phyloP scores from a whole-genome alignment of 495 filamentous ascomycete species.

The Penicilliopsis zonata region DNA sequence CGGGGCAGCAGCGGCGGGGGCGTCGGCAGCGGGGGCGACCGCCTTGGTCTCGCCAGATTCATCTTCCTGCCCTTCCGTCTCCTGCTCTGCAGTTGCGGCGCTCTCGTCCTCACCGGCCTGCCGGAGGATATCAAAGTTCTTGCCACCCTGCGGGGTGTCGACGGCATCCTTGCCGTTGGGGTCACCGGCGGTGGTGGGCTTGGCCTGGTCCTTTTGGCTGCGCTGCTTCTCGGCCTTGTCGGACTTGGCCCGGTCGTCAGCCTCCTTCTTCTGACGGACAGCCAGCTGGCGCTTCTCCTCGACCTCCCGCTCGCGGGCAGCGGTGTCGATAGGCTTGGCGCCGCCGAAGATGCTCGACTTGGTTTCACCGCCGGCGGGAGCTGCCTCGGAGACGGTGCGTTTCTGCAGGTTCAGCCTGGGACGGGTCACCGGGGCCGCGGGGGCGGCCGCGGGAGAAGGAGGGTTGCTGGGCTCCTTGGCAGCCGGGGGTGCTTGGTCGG shows the following conservation, averaged over 20 bases:
- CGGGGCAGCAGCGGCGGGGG: no score
- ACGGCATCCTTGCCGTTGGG: conserved; percentile 34
- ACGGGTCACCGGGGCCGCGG: conserved; percentile 38
- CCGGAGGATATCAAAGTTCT: conserved; percentile 43
- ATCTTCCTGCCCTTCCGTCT: conserved; percentile 11
- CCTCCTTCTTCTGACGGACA: conserved; percentile 71
- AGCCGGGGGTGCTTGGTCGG: conserved; percentile 45
- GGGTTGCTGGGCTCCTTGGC: conserved; percentile 55
- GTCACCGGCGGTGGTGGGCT: conserved; percentile 32
- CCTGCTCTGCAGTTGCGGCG: conserved; percentile 22
- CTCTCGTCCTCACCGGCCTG: conserved; percentile 35
- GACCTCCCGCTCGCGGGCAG: conserved; percentile 73
- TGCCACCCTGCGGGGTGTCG: conserved; percentile 29
- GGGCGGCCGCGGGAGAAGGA: conserved; percentile 33
- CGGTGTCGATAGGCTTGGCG: conserved; percentile 80
- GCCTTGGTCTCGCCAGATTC: conserved; percentile 23
- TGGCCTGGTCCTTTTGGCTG: conserved; percentile 43
- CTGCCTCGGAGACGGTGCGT: conserved; percentile 55
- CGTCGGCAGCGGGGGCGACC: conserved; percentile 7
- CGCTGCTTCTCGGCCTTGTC: conserved; percentile 44
- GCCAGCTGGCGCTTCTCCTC: conserved; percentile 72
- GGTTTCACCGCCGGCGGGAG: conserved; percentile 41
- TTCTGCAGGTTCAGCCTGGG: conserved; percentile 78
- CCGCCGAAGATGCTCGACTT: conserved; percentile 90
- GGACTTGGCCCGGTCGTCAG: conserved; percentile 73